Evolutionary conservation across 495 filamentous ascomycete genomes (phyloP).

Genomic region (Penicillium ochrochloron): DNA sequence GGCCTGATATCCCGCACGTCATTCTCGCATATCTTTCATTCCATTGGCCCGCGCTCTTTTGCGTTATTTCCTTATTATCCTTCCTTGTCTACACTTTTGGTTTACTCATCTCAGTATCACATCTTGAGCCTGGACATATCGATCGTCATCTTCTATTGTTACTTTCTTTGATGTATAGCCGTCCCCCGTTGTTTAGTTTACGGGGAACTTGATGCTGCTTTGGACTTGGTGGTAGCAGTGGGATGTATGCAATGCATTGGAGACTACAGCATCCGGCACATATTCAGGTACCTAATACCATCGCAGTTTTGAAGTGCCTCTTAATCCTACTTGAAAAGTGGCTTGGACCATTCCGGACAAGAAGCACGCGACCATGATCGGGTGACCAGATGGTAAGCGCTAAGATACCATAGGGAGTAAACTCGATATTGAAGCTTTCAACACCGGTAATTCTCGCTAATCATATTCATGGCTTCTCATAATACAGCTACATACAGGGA

Average conservation of each 20-base stretch:
- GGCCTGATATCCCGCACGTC: constrained; percentile 25
- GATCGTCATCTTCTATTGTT: constrained; percentile 23
- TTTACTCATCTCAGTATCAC: constrained; percentile 14
- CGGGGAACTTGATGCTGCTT: constrained; percentile 3
- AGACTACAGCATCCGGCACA: constrained; percentile 14
- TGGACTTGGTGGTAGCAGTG: constrained; percentile 3
- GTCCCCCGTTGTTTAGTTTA: not conserved
- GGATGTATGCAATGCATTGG: constrained; percentile 16
- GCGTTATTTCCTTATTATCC: constrained; percentile 2
- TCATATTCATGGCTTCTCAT: constrained; percentile 2
- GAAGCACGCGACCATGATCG: not conserved
- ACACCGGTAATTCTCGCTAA: not conserved
- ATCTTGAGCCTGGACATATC: constrained; percentile 34
- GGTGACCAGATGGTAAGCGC: not conserved
- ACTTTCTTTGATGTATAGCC: constrained; percentile 9
- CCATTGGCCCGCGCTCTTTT: constrained; percentile 1
- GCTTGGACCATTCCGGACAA: not conserved
- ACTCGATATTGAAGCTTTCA: not conserved
- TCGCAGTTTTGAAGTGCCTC: constrained; percentile 18
- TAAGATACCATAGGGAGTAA: not conserved
- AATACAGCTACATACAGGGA: not conserved
- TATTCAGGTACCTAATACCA: constrained; percentile 32
- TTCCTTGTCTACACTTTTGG: constrained; percentile 9
- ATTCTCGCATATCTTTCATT: constrained; percentile 14
- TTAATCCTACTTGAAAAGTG: not conserved